Evolutionary conservation across 2,329 filamentous ascomycete genomes (phyloP), one percentile per base, ranked within the genome.

Genomic region (Trichoderma sp.): DNA sequence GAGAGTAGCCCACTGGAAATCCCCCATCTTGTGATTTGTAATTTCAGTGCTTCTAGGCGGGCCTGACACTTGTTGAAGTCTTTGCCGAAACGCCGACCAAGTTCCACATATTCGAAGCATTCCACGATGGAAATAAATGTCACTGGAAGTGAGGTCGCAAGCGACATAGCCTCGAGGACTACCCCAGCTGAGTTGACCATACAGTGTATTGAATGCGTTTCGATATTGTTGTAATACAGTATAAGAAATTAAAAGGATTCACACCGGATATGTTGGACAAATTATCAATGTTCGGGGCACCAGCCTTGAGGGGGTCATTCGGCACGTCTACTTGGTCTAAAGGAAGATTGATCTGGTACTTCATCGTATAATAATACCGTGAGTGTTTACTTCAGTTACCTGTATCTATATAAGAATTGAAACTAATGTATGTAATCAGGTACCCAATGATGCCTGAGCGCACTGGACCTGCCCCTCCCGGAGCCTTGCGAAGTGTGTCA

Each of bases 141-240:
- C 2, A 1, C 7, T 4, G 32, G 28, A 34, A 36, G 20, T 17
- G 58, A 61, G 11, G 32, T 23, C 3, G n/a, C 32, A 23, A 61
- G 32, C 4, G 58, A 36, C 12, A 36, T n/a, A 4, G 32, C n/a
- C 13, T 5, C 12, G 4, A 39, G 3, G 26, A 32, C n/a, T n/a
- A n/a, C n/a, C n/a, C n/a, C 15, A 58, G 30, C 26, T 32, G 55
- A 4, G 3, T 58, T n/a, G 30, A 15, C 13, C 55, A 58, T 58
- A 3, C 1, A 9, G 6, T 32, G 0, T 12, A 50, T 23, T 1
- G 6, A 23, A 3, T 2, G 0, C 11, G 9, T 7, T 53, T 13
- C 11, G 5, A 13, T 32, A 58, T n/a, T 13, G 17, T n/a, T n/a
- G 17, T 57, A 1, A 20, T 32, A 23, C 0, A 13, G 4, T 50